These are phyloP conservation scores for Dissophora globulifera DNA, from an alignment of 192 early-diverging fungal genomes.

Conservation along the genomic window DNA sequence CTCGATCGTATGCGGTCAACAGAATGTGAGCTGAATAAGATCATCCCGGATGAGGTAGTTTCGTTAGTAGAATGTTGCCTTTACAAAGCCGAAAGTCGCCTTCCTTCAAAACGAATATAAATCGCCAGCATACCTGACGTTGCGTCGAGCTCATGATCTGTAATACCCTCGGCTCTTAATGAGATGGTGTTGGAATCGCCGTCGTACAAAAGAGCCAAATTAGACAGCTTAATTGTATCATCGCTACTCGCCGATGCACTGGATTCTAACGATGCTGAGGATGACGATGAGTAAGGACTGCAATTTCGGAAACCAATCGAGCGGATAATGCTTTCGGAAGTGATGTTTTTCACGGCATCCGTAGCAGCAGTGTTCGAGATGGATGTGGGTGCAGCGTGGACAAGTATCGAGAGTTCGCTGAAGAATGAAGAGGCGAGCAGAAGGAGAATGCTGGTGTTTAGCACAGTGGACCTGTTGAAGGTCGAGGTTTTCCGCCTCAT, in stretches of 20 bases:
- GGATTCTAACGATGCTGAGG: no score
- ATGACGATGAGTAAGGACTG: neutral
- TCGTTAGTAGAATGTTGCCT: no score
- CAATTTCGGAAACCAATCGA: slow-evolving; percentile 34
- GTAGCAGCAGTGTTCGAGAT: neutral
- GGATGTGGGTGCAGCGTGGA: neutral
- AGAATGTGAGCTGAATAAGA: slow-evolving; percentile 18
- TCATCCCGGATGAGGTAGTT: no score
- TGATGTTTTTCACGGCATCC: neutral
- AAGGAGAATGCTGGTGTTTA: neutral
- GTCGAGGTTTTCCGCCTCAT: slow-evolving; percentile 1
- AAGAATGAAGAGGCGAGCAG: neutral
- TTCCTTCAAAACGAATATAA: neutral
- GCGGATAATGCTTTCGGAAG: slow-evolving; percentile 18
- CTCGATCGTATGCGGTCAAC: slow-evolving; percentile 33
- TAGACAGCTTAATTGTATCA: slow-evolving; percentile 7
- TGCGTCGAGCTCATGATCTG: slow-evolving; percentile 21
- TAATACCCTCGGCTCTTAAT: slow-evolving; percentile 19
- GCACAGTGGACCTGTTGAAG: neutral
- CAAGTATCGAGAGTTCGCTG: neutral
- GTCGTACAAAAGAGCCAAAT: slow-evolving; percentile 20
- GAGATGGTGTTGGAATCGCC: slow-evolving; percentile 32
- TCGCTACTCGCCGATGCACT: no score
- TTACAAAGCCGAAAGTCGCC: no score
- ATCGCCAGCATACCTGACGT: slow-evolving; percentile 11